These are phyloP conservation scores for Chrysoporthe puriensis DNA, from an alignment of 2,329 filamentous ascomycete species.

Conservation along the genomic window DNA sequence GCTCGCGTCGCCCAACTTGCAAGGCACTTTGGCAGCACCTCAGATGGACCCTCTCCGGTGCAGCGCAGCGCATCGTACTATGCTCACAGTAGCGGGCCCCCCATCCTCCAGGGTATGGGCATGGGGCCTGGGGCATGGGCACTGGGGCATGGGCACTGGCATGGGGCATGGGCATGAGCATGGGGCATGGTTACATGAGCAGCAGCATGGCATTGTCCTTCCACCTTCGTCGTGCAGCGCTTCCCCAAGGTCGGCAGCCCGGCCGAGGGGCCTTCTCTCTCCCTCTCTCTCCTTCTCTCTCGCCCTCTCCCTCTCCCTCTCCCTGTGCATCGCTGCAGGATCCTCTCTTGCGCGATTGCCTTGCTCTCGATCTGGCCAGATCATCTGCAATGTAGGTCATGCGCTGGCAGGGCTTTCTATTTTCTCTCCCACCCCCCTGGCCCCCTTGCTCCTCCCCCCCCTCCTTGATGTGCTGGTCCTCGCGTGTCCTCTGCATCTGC, in stretches of 20 bases:
- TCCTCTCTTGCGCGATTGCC: not conserved
- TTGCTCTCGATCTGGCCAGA: not conserved
- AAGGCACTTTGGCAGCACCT: constrained; percentile 7
- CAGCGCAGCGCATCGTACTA: constrained; percentile 2
- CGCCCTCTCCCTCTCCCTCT: not conserved
- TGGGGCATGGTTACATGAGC: constrained; percentile 5
- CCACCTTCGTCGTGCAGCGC: not conserved
- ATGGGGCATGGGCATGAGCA: not conserved
- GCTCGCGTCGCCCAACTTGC: constrained; percentile 6
- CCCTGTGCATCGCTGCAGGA: not conserved
- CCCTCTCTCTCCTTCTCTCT: not conserved
- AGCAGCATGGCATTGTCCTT: not conserved
- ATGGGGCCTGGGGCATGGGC: not conserved
- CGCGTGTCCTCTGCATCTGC: not conserved
- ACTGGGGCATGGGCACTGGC: no score
- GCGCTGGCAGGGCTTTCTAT: not conserved
- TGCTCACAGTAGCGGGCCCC: not conserved
- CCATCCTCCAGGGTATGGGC: not conserved
- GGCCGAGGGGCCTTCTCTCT: not conserved
- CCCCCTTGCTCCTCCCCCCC: not conserved
- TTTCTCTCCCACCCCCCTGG: not conserved
- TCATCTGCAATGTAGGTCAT: constrained; percentile 8
- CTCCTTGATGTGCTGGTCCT: not conserved
- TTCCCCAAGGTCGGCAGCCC: not conserved
- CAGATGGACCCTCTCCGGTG: constrained; percentile 3